Evolutionary conservation across 1,139 yeast genomes (phyloP).

Genomic region (Wickerhamiella pararugosa): DNA sequence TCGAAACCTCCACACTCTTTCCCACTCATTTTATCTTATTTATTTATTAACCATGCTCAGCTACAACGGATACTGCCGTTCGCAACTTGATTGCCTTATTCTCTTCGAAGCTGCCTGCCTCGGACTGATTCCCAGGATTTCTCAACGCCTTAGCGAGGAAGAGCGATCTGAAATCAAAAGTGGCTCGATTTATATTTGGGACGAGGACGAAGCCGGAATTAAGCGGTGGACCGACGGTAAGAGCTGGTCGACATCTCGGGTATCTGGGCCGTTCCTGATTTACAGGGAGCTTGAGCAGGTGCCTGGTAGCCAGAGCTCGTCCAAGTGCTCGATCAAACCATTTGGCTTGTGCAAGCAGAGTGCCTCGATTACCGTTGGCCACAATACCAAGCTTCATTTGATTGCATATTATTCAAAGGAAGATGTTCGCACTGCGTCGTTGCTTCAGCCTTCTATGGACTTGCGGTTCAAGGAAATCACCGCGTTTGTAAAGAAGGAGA

Average conservation of each 20-base stretch:
- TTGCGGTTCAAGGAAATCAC: constrained; percentile 23
- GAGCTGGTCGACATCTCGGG: constrained; percentile 58
- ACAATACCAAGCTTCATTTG: constrained; percentile 38
- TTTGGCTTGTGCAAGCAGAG: constrained; percentile 46
- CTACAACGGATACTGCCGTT: constrained; percentile 42
- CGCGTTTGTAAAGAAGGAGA: constrained; percentile 24
- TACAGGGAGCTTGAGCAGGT: constrained; percentile 42
- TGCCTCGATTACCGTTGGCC: constrained; percentile 37
- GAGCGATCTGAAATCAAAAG: constrained; percentile 40
- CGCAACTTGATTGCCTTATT: constrained; percentile 47
- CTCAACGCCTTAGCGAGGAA: constrained; percentile 41
- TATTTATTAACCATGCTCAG: constrained; percentile 32
- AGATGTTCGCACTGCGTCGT: constrained; percentile 20
- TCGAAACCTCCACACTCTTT: no score
- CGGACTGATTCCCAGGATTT: constrained; percentile 42
- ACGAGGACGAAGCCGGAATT: constrained; percentile 56
- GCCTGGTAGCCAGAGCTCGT: constrained; percentile 5
- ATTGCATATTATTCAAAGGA: constrained; percentile 35
- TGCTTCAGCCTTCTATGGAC: constrained; percentile 31
- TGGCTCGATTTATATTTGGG: constrained; percentile 60
- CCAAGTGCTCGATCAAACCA: constrained; percentile 27
- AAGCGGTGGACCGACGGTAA: constrained; percentile 65
- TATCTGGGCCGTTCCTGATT: constrained; percentile 46
- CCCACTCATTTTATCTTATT: no score
- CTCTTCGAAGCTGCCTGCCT: constrained; percentile 49